Base-by-base conservation (phyloP, 257 asterid species). In the Gentiana dahurica region DNA sequence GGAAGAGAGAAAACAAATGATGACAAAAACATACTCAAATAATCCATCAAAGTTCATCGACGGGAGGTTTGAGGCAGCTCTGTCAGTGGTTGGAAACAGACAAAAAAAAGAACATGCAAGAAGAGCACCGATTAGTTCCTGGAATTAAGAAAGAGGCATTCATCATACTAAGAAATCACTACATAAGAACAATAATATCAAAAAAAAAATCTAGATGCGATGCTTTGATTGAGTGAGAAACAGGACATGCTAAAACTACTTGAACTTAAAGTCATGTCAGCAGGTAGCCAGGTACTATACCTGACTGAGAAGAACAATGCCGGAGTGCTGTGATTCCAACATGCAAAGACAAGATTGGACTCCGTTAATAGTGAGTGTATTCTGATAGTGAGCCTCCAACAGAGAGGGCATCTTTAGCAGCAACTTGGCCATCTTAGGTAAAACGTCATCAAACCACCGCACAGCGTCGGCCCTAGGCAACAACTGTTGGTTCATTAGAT, bases 91-190 rank as follows among this genome's bases (percentile, higher is more conserved):
- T 37, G 96, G 96, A 75, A 80, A 90, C 78, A 90, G 74, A 78
- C 92, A 83, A 76, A 90, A 90, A 64, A 87, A 81, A 60, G 96
- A 65, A 77, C 98, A 87, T 41, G 65, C 81, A 65, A 90, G 87
- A 66, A 87, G 84, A 63, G 96, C 91, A 53, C 88, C 96, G 55
- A 82, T 70, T 83, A 87, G 74, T 68, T 87, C 98, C 98, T 90
- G 94, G 67, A 76, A 70, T 55, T 7, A 62, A 50, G 54, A 64
- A 12, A 55, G 36, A 57, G 39, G 55, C 13, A 35, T 15, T n/a
- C 48, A 58, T n/a, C 52, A 24, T 39, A 39, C 12, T 46, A 11
- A 45, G 46, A 51, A 39, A 24, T 38, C 43, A 2, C 43, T 4
- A 3, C 46, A 13, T 1, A 53, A n/a, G 10, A 12, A 32, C 5